These are phyloP conservation scores for Fusarium concolor DNA, from an alignment of 2,329 filamentous ascomycete species.

Conservation along the genomic window DNA sequence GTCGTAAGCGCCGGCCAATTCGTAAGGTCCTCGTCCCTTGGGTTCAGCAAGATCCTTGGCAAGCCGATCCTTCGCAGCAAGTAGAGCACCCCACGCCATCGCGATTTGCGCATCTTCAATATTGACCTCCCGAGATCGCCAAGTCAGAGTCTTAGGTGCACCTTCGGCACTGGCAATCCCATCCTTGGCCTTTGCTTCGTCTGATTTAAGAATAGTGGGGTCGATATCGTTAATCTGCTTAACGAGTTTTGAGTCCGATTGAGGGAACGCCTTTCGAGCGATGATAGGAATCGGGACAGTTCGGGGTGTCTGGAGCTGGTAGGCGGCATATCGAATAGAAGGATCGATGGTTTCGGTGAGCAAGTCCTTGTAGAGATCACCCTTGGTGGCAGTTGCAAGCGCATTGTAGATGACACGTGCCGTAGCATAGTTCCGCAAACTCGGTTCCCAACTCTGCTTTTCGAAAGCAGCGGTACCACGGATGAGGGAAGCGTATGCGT, in stretches of 20 bases:
- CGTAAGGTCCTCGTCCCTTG: constrained; percentile 63
- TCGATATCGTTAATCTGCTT: constrained; percentile 78
- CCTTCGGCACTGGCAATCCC: constrained; percentile 63
- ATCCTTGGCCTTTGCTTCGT: constrained; percentile 59
- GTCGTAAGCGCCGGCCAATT: constrained; percentile 89
- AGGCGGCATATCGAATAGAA: constrained; percentile 93
- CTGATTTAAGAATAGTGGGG: constrained; percentile 71
- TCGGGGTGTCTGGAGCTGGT: constrained; percentile 87
- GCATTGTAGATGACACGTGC: constrained; percentile 86
- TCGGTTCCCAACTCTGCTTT: constrained; percentile 85
- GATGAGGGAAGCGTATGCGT: constrained; percentile 83
- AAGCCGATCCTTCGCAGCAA: constrained; percentile 63
- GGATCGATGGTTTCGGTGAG: constrained; percentile 89
- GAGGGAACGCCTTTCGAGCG: constrained; percentile 81
- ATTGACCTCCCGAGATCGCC: constrained; percentile 86
- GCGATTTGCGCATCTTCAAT: constrained; percentile 95
- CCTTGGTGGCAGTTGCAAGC: constrained; percentile 68
- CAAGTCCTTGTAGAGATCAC: constrained; percentile 87
- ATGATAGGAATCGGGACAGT: constrained; percentile 85
- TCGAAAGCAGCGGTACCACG: constrained; percentile 85
- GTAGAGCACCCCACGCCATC: constrained; percentile 79
- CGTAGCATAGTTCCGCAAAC: constrained; percentile 79
- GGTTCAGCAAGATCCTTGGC: constrained; percentile 60
- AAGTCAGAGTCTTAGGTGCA: constrained; percentile 80
- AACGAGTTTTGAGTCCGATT: constrained; percentile 70